phyloP scores from a whole-genome alignment of 768 basidiomycete genomes.

The Coprinopsis marcescibilis region DNA sequence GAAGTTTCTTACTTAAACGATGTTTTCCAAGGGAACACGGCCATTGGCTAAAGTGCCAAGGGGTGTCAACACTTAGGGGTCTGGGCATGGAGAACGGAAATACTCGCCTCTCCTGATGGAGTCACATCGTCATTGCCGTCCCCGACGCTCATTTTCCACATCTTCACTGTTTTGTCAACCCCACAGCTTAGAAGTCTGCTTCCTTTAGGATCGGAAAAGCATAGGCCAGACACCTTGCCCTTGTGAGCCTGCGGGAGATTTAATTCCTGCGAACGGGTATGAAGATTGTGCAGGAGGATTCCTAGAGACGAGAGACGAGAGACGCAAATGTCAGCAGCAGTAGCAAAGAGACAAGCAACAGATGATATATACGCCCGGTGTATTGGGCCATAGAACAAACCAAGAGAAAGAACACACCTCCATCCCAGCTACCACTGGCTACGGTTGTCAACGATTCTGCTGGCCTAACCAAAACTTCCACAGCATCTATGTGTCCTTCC shows the following conservation, averaged over 20 bases:
- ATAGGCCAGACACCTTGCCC: constrained; percentile 79
- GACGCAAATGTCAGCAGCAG: too few species aligned
- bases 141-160: constrained; percentile 54
- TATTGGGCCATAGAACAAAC: too few species aligned
- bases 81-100: too few species aligned
- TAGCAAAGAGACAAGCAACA: too few species aligned
- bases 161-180: constrained; percentile 74
- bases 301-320: constrained; percentile 35
- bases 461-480: constrained; percentile 77
- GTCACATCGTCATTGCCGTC: constrained; percentile 26
- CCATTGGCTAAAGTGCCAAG: too few species aligned
- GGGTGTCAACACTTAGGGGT: too few species aligned
- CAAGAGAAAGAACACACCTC: constrained; percentile 51
- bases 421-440: constrained; percentile 94
- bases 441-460: constrained; percentile 69
- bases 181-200: constrained; percentile 72
- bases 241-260: constrained; percentile 71
- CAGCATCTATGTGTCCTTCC: constrained; percentile 91
- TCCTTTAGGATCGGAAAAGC: constrained; percentile 51
- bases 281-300: constrained; percentile 79
- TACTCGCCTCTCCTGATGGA: background rate
- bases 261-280: constrained; percentile 45
- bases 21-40: constrained; percentile 77
- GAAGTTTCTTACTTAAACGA: constrained; percentile 74
- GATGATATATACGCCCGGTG: too few species aligned